Evolutionary conservation across 805 yeast genomes (phyloP).

Genomic region (Pichia californica): DNA sequence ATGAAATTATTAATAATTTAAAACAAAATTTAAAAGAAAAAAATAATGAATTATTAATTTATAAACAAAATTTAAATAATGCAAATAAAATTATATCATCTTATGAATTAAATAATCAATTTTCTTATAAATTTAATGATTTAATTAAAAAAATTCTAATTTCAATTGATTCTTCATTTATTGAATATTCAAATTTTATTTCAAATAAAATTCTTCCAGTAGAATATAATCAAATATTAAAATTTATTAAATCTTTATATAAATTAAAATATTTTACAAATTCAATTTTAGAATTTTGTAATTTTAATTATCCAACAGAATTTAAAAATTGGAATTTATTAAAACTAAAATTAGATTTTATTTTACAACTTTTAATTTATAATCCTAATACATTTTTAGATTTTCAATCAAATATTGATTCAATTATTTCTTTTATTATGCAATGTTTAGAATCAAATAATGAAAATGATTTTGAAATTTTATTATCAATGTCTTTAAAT

Average conservation of each 20-base stretch:
- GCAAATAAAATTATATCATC: neutral
- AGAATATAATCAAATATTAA: neutral
- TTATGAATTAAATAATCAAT: neutral
- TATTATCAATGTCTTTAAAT: neutral
- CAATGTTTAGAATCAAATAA: constrained; percentile 1
- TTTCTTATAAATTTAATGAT: neutral
- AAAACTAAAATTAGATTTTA: neutral
- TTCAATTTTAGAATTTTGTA: neutral
- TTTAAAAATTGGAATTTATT: neutral
- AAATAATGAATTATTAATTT: neutral
- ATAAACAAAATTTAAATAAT: neutral
- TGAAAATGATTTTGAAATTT: constrained; percentile 1
- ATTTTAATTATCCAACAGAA: neutral
- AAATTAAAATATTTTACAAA: neutral
- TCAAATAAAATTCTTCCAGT: neutral
- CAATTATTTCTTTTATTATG: neutral
- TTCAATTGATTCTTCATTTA: neutral
- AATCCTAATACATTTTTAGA: neutral
- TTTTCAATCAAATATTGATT: neutral
- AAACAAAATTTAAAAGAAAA: neutral
- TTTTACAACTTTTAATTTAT: neutral
- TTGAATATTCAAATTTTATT: neutral
- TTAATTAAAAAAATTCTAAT: neutral
- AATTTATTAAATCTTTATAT: neutral
- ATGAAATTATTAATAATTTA: neutral